These are phyloP conservation scores for Penicillium brasilianum DNA, from an alignment of 2,329 filamentous ascomycete species.

Conservation along the genomic window DNA sequence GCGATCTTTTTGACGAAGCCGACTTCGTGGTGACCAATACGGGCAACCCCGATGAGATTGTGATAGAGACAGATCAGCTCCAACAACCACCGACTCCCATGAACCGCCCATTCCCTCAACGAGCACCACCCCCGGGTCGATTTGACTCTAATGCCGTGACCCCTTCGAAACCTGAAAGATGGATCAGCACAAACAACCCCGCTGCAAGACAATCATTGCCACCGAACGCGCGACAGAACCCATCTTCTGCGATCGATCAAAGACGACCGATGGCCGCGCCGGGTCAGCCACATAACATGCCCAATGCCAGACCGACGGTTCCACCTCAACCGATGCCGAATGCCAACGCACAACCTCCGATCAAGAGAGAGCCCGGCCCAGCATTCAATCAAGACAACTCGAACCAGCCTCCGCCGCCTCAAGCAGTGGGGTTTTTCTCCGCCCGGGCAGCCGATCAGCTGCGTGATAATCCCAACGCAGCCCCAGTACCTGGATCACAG, in stretches of 20 bases:
- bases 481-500: slow-evolving; percentile 53
- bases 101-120: slow-evolving; percentile 28
- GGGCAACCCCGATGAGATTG: slow-evolving; percentile 77
- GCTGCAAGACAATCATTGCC: slow-evolving; percentile 31
- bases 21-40: slow-evolving; percentile 74
- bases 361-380: slow-evolving; percentile 34
- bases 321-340: slow-evolving; percentile 27
- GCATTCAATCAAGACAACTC: slow-evolving; percentile 29
- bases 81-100: slow-evolving; percentile 35
- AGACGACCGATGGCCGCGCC: slow-evolving; percentile 26
- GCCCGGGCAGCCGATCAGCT: slow-evolving; percentile 67
- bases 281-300: slow-evolving; percentile 27
- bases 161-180: slow-evolving; percentile 47
- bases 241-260: slow-evolving; percentile 26
- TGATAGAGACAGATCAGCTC: slow-evolving; percentile 52
- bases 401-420: slow-evolving; percentile 35
- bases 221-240: slow-evolving; percentile 30
- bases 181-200: slow-evolving; percentile 28
- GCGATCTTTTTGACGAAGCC: slow-evolving; percentile 73
- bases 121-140: slow-evolving; percentile 27
- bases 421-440: slow-evolving; percentile 67
- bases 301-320: slow-evolving; percentile 24
- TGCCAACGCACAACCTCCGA: slow-evolving; percentile 24
- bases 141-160: slow-evolving; percentile 39
- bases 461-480: slow-evolving; percentile 55